Evolutionary conservation across 2,329 filamentous ascomycete species (phyloP), one percentile per base, ranked within the genome.

Genomic region (Zymoseptoria brevis): DNA sequence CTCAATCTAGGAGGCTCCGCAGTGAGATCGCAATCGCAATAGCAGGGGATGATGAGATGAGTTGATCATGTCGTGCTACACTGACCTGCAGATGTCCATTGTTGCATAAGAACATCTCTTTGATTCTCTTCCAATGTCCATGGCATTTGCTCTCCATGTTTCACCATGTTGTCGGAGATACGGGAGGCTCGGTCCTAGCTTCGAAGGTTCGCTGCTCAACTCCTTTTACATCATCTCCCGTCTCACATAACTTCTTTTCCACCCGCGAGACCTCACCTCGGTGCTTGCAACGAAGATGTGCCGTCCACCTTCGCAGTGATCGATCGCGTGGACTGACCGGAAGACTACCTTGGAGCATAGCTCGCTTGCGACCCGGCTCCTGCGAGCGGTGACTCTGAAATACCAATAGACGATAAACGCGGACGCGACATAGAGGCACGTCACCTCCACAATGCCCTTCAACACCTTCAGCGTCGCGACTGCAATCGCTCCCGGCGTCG

Each of bases 401-500:
- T 16, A 45, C 16, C 35, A 7, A 45, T 45, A 45, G 16, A 45
- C 16, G 35, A 45, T n/a, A n/a, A 45, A 45, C 35, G 35, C 35
- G 16, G 53, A 54, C 53, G 30, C 53, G 53, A 54, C 53, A 53
- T 8, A 53, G 41, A 58, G 35, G 24, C 41, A 53, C n/a, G 19
- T 22, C 26, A 48, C 30, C 21, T 30, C 53, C 19, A 56, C 54
- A 35, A 86, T 86, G 83, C 77, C 81, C 60, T 83, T 94, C 68
- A 92, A 89, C 75, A 95, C 91, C 19, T 81, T 93, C 48, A 86
- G 88, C 13, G 87, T 97, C 61, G 85, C 87, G 59, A 82, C 90
- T 64, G 91, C 91, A 54, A 87, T 96, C 57, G 90, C 91, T 63
- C 93, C 94, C 11, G 91, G 89, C 3, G 88, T 96, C 53, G 81